Evolutionary conservation across 192 early-diverging fungal species (phyloP).

Genomic region (Jimgerdemannia lactiflua): DNA sequence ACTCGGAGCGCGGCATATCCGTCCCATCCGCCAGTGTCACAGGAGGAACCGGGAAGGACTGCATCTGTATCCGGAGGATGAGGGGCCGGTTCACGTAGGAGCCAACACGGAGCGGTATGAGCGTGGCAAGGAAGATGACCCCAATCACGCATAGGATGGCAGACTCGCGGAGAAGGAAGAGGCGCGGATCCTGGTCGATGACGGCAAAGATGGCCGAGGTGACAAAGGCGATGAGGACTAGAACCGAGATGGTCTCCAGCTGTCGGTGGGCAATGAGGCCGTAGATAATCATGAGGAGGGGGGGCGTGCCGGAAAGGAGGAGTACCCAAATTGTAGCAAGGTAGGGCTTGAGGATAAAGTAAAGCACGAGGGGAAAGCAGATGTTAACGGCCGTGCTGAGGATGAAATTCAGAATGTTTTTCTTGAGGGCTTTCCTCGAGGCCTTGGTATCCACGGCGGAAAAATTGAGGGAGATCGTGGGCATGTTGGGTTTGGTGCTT

Average conservation of each 20-base stretch:
- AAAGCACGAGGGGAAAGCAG: not conserved
- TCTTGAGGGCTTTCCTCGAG: not conserved
- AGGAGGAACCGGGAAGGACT: conserved; percentile 28
- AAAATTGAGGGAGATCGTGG: not conserved
- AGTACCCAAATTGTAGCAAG: conserved; percentile 20
- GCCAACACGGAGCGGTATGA: conserved; percentile 30
- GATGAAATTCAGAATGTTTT: not conserved
- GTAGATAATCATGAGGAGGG: conserved; percentile 19
- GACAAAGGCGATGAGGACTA: conserved; percentile 36
- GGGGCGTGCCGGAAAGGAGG: conserved; percentile 30
- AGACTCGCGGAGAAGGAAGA: conserved; percentile 42
- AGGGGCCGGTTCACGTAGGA: conserved; percentile 33
- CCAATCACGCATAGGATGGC: conserved; percentile 32
- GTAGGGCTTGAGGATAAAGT: conserved; percentile 18
- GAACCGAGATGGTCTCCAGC: conserved; percentile 29
- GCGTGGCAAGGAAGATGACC: conserved; percentile 28
- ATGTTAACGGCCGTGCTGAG: not conserved
- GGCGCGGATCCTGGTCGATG: conserved; percentile 34
- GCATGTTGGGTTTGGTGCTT: not conserved
- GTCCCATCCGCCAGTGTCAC: conserved; percentile 27
- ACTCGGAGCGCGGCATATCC: conserved; percentile 27
- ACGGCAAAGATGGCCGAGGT: conserved; percentile 35
- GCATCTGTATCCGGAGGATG: conserved; percentile 30
- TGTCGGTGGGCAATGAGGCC: not conserved
- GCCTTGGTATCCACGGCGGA: not conserved